Base-by-base conservation (phyloP, 1,139 yeast species). In the Hyphopichia fennica region DNA sequence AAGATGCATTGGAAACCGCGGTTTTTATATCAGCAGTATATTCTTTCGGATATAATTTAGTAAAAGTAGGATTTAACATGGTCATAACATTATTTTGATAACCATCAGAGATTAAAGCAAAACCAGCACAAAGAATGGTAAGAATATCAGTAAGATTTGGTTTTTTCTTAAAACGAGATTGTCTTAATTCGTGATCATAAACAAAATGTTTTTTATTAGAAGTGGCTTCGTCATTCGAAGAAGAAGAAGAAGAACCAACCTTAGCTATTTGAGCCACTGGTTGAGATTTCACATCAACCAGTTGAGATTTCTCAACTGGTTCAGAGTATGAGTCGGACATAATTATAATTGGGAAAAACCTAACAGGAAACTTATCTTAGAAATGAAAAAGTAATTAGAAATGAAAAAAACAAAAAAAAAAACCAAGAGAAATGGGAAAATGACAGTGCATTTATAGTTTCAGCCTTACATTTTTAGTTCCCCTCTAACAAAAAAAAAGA, bases 41-140 rank as follows among this genome's bases (percentile, higher is more conserved):
- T 27, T 56, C 59, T 33, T 56, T 40, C 34, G 74, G 67, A 46
- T 63, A 60, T 46, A 60, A 53, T 15, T 45, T 37, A 13, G 69
- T 59, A 46, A 70, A 65, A 3, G 72, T 71, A 34, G 63, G 60
- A 43, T 74, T 73, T 40, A 65, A 58, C 71, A 75, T 75, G 8
- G 77, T 66, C 65, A 75, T 71, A 36, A 75, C 76, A 52, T 75
- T 76, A 49, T 75, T 76, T 48, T 75, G 78, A 51, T 75, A 75
- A 11, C 81, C 81, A 58, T 76, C 81, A 10, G 79, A 73, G 38
- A 75, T 69, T 51, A 75, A 69, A 5, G 80, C 80, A 48, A 73
- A 75, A 17, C 81, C 81, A 41, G 79, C 67, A 56, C 76, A 69
- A 22, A 69, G 52, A 43, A 73, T 65, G 44, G 63, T 64, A 38